Evolutionary conservation across 805 yeast species (phyloP).

Genomic region (Sporopachydermia quercuum): DNA sequence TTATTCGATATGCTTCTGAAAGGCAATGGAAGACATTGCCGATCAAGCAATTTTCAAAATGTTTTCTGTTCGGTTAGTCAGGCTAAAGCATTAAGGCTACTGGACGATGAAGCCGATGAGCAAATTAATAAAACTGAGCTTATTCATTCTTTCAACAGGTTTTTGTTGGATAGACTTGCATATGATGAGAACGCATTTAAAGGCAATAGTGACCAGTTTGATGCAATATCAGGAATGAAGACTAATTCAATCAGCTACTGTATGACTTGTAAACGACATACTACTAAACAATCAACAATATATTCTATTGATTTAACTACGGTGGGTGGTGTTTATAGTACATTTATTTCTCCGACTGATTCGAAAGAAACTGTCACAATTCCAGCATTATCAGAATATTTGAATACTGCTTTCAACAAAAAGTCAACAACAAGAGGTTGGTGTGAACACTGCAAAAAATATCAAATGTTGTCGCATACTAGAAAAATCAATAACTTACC

Average conservation of each 20-base stretch:
- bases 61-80: constrained; percentile 32
- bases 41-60: constrained; percentile 65
- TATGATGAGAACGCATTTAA: constrained; percentile 27
- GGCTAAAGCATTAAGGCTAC: constrained; percentile 36
- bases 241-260: background rate
- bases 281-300: constrained; percentile 7
- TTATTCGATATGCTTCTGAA: constrained; percentile 82
- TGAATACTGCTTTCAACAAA: background rate
- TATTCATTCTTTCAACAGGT: constrained; percentile 42
- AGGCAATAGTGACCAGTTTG: constrained; percentile 12
- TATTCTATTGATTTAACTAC: constrained; percentile 13
- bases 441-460: constrained; percentile 36
- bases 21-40: constrained; percentile 65
- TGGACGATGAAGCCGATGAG: constrained; percentile 26
- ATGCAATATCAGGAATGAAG: background rate
- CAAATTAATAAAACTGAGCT: constrained; percentile 12
- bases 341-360: background rate
- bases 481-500: constrained; percentile 43
- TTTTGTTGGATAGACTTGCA: constrained; percentile 37
- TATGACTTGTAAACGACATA: background rate
- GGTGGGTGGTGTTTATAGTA: background rate
- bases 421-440: constrained; percentile 24
- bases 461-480: constrained; percentile 40
- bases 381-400: background rate
- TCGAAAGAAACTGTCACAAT: background rate